These are phyloP conservation scores for Alternaria panax DNA, from an alignment of 2,329 filamentous ascomycete species.

Conservation along the genomic window DNA sequence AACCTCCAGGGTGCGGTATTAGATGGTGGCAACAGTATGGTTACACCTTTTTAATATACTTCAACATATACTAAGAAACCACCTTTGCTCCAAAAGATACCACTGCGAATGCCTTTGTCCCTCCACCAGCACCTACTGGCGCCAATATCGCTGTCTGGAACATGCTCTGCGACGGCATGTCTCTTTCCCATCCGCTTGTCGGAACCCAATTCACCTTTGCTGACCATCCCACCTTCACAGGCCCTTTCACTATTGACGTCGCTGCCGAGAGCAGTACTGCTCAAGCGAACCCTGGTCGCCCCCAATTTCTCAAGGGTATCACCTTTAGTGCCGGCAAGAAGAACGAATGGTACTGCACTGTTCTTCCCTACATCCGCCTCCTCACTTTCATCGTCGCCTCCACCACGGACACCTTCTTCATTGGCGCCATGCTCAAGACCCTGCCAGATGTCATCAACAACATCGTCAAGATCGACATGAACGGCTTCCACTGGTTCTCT, in stretches of 20 bases:
- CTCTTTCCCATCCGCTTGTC: neutral
- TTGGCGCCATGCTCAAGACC: constrained; percentile 7
- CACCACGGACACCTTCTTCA: constrained; percentile 20
- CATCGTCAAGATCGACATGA: constrained; percentile 54
- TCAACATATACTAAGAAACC: neutral
- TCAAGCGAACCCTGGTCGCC: constrained; percentile 5
- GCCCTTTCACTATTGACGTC: constrained; percentile 15
- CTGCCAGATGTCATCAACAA: constrained; percentile 16
- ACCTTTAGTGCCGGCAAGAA: neutral
- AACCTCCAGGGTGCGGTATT: neutral
- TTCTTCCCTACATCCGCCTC: constrained; percentile 19
- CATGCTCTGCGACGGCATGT: neutral
- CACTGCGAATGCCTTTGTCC: too few species aligned
- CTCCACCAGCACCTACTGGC: neutral
- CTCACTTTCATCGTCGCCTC: constrained; percentile 24
- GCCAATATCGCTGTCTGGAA: neutral
- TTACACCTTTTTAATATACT: neutral
- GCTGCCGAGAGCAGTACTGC: constrained; percentile 17
- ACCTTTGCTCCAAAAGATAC: neutral
- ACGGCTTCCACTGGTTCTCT: constrained; percentile 56
- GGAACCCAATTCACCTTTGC: neutral
- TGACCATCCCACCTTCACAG: neutral
- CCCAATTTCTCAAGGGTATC: constrained; percentile 22
- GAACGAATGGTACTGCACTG: constrained; percentile 14
- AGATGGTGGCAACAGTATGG: neutral